Percentiles rank a stretch among this genome's conserved stretches.
phyloP scores from a whole-genome alignment of 495 filamentous ascomycete genomes.

The Thozetella sp. region DNA sequence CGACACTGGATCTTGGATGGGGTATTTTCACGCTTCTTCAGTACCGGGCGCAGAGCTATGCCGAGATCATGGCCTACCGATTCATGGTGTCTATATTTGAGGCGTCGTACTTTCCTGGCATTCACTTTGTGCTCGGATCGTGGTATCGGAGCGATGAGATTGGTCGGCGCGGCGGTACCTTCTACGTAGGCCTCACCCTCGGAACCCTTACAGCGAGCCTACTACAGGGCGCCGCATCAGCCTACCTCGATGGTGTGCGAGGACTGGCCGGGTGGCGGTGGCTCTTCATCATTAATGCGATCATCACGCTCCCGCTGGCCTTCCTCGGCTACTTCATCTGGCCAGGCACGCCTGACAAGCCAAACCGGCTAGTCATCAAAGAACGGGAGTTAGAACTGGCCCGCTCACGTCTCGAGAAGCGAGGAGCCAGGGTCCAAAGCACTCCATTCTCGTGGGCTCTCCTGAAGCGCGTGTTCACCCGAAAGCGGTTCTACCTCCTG shows the following conservation, averaged over 20 bases:
- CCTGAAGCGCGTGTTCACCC: not conserved
- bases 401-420: not conserved
- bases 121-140: not conserved
- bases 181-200: not conserved
- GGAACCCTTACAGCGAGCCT: not conserved
- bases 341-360: not conserved
- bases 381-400: not conserved
- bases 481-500: not conserved
- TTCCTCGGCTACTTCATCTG: slow-evolving; percentile 3
- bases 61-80: not conserved
- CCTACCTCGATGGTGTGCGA: slow-evolving; percentile 16
- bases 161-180: not conserved
- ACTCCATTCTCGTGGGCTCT: not conserved
- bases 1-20: not conserved
- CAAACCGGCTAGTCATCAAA: not conserved
- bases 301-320: slow-evolving; percentile 12
- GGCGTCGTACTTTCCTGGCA: not conserved
- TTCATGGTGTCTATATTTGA: slow-evolving; percentile 2
- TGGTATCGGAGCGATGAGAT: not conserved
- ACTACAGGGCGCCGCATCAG: not conserved
- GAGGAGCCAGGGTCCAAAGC: not conserved
- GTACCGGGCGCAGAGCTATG: slow-evolving; percentile 1
- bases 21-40: not conserved
- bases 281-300: slow-evolving; percentile 28
- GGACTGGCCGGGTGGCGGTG: slow-evolving; percentile 24